Evolutionary conservation across 257 asterid species (phyloP), one percentile per base, ranked within the genome.

Genomic region (Rubia yunnanensis): DNA sequence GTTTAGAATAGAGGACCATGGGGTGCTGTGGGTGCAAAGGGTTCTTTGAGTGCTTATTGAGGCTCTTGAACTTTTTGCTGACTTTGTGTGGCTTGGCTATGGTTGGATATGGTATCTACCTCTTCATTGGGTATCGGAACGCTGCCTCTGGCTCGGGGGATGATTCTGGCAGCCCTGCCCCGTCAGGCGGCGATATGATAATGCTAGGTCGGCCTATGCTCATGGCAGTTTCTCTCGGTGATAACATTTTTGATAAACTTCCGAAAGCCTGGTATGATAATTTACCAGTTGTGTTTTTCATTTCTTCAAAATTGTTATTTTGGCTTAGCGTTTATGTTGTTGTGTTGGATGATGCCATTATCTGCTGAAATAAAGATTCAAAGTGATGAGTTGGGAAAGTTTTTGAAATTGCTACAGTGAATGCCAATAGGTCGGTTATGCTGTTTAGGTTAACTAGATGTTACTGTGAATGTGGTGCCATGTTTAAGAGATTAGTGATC

Each of bases 141-240:
- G 74, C 82, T 38, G 62, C 83, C 10, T 15, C 64, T 5, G 88
- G 76, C 10, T 15, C 64, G 3, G 88, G 76, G 32, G 88, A 73
- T 44, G 88, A 81, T 71, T 71, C 59, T 20, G 78, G 80, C 27
- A 28, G 74, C 66, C 66, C 74, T 22, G 61, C 84, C 28, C 89
- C 95, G 1, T 32, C 94, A 10, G 70, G 82, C 61, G 82, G 44
- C 39, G 95, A 80, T 23, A 1, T 82, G 46, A 78, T 87, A 15
- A 81, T 87, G 82, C 78, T 94, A 10, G 95, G 99, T 59, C 94
- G 99, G 18, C 97, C 99, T 22, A 79, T 94, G 97, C 83, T 94
- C 44, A 69, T 90, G 66, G 86, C 91, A 15, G 82, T 94, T 59
- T 78, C 91, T 64, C 69, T 88, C 76, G 86, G 69, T 49, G 86